Conservation (phyloP, 768 basidiomycete species). For the Rhizopogon salebrosus region DNA sequence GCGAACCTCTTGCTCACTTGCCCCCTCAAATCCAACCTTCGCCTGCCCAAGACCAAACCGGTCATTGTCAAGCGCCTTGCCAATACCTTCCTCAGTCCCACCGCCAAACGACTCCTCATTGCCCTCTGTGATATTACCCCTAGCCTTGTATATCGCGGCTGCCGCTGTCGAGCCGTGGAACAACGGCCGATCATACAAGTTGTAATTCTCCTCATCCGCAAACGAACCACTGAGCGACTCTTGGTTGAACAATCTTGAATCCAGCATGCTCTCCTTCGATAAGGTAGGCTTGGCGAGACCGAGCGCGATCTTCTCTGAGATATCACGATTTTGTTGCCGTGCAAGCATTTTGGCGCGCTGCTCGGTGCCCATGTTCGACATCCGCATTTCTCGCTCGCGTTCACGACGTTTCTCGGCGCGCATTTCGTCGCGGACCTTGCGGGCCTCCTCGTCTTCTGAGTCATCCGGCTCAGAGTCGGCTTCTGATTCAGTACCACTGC, state of each 20-base stretch:
- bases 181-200: conserved; percentile 88
- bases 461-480: conserved; percentile 54
- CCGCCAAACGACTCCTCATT: conserved; percentile 92
- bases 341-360: conserved; percentile 94
- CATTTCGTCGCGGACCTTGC: conserved; percentile 84
- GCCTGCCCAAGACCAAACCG: conserved; percentile 87
- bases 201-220: conserved; percentile 91
- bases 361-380: conserved; percentile 98
- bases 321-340: conserved; percentile 95
- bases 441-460: conserved; percentile 81
- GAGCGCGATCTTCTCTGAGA: conserved; percentile 97
- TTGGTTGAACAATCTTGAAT: conserved; percentile 96
- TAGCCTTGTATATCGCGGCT: conserved; percentile 99
- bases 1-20: conserved; percentile 74
- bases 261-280: conserved; percentile 96
- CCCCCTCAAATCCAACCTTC: conserved; percentile 86
- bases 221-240: conserved; percentile 80
- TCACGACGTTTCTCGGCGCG: conserved; percentile 88
- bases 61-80: conserved; percentile 86
- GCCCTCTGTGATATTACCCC: conserved; percentile 77
- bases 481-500: conserved; percentile 62
- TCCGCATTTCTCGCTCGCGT: conserved; percentile 94
- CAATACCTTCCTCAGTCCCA: conserved; percentile 93
- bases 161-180: conserved; percentile 96
- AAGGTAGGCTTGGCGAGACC: conserved; percentile 95